Evolutionary conservation across 2,329 filamentous ascomycete genomes (phyloP), one percentile per base, ranked within the genome.

Genomic region (Calonectria ilicicola): DNA sequence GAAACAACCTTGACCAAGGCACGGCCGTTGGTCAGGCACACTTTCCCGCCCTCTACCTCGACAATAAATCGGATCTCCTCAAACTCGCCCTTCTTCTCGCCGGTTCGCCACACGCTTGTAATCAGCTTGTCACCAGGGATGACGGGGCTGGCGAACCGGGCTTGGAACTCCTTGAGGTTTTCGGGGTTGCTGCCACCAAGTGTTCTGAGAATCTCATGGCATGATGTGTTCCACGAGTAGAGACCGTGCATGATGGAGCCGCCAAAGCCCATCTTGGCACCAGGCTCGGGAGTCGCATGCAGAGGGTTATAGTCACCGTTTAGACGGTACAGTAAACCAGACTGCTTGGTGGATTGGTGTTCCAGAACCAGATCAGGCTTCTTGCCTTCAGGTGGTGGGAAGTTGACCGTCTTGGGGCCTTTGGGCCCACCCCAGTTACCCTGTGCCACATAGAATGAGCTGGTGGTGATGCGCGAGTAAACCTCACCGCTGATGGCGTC

Each of bases 241-340:
- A 98, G 88, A 23, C 96, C 96, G 85, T 98, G 95, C 83, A 98
- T 94, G 83, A 98, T 98, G 78, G 91, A 88, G 40, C 95, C 95
- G 32, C 95, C 94, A 78, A 98, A 98, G 72, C 96, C 95, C 94
- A 98, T 98, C 86, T 95, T 93, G 84, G 91, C 86, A 73, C 95
- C 95, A 0, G 95, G 94, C 85, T 95, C 94, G 15, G 95, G 95
- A 21, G 94, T 94, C 8, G 95, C 95, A 82, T 98, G 95, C 42
- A 98, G 91, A 32, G 95, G 96, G 87, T 98, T 98, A 86, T 98
- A 98, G 86, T 98, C 96, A 76, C 95, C 95, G 79, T 98, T 98
- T 64, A 98, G 89, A 75, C 95, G 90, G 84, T 97, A 97, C 68
- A 97, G 87, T 75, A 94, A 90, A 10, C 94, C 91, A 5, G 94